A percentile compares a stretch with the other conserved stretches of the same genome.
These are phyloP conservation scores for Sextonia rubra DNA, from an alignment of 164 flowering plant genomes.

Conservation along the genomic window DNA sequence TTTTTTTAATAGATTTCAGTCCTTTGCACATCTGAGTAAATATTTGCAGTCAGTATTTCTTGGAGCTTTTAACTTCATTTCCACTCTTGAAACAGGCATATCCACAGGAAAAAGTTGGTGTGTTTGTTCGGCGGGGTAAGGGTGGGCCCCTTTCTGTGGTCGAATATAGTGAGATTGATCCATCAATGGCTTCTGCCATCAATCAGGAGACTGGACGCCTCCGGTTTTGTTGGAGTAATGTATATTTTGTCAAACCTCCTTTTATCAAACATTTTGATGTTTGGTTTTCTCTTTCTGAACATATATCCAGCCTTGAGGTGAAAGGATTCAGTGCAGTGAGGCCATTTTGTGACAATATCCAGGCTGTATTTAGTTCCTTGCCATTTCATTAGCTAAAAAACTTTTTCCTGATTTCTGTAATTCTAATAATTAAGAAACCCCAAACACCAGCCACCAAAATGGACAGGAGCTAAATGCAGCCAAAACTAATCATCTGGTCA, in stretches of 20 bases:
- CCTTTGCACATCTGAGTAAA: too few species aligned
- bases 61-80: background rate
- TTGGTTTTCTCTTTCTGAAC: background rate
- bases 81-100: conserved; percentile 55
- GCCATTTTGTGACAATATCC: background rate
- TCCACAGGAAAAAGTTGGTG: conserved; percentile 98
- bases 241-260: conserved; percentile 19
- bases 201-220: conserved; percentile 95
- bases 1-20: too few species aligned
- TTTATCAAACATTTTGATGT: too few species aligned
- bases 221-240: conserved; percentile 99
- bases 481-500: background rate
- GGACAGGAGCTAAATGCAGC: background rate
- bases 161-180: conserved; percentile 93
- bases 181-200: conserved; percentile 62
- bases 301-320: background rate
- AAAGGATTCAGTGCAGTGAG: background rate
- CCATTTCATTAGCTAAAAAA: background rate
- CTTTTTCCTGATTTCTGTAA: background rate
- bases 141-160: conserved; percentile 93
- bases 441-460: background rate
- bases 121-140: conserved; percentile 87
- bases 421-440: background rate
- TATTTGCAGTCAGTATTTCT: background rate
- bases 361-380: too few species aligned